A percentile compares a stretch with the other conserved stretches of the same genome.
These are phyloP conservation scores for Begonia fuchsioides DNA, from an alignment of 306 rosid genomes.

Conservation along the genomic window DNA sequence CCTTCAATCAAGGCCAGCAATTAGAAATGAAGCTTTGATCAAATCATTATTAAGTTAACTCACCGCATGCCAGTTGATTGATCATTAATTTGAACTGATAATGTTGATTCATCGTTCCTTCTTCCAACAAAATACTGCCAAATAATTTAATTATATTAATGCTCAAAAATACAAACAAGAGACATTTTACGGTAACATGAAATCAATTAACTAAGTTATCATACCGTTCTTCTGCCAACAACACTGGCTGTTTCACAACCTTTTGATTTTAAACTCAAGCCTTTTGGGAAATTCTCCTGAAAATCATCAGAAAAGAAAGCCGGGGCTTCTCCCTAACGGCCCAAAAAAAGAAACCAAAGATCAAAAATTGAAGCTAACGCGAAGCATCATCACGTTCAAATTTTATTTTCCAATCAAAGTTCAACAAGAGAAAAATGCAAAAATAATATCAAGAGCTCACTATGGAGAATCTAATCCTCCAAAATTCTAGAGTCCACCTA, in stretches of 20 bases:
- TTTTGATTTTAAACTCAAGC: conserved; percentile 38
- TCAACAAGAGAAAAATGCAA: background rate
- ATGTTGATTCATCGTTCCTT: conserved; percentile 47
- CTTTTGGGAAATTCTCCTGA: conserved; percentile 34
- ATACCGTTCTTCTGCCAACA: conserved; percentile 57
- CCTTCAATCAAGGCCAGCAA: too few relatives aligned
- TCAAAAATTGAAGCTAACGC: conserved; percentile 1
- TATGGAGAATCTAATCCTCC: conserved; percentile 37
- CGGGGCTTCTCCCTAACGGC: conserved; percentile 79
- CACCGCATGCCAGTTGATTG: conserved; percentile 48
- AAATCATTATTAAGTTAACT: conserved; percentile 13
- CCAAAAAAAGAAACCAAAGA: conserved; percentile 18
- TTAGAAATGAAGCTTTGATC: too few relatives aligned
- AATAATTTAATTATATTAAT: conserved; percentile 15
- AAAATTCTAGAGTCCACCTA: conserved; percentile 20
- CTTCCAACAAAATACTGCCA: conserved; percentile 89
- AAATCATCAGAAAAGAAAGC: conserved; percentile 50
- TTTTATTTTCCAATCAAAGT: conserved; percentile 1
- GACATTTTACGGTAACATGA: conserved; percentile 15
- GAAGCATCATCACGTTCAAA: background rate
- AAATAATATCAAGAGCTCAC: conserved; percentile 27
- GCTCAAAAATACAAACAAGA: background rate
- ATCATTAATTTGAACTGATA: conserved; percentile 67
- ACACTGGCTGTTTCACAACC: conserved; percentile 26
- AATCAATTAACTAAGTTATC: conserved; percentile 16